phyloP scores from a whole-genome alignment of 768 basidiomycete genomes.

The Pleurotus pulmonarius region DNA sequence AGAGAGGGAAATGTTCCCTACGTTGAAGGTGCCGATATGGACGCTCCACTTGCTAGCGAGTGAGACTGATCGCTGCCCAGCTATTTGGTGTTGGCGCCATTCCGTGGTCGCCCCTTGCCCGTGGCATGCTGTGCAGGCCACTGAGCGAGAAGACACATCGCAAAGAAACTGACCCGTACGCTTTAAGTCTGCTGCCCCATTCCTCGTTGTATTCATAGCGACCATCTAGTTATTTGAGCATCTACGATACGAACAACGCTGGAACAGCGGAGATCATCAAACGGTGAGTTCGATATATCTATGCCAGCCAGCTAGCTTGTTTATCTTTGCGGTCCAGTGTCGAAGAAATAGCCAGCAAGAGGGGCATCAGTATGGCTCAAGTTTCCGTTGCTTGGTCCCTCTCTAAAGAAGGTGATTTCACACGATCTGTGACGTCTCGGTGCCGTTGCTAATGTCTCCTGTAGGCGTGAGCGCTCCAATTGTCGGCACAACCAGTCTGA shows the following conservation, averaged over 20 bases:
- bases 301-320: not conserved
- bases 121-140: slow-evolving; percentile 46
- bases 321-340: slow-evolving; percentile 28
- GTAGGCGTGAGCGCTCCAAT: slow-evolving; percentile 53
- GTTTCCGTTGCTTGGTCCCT: slow-evolving; percentile 51
- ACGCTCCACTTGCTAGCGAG: too few relatives aligned
- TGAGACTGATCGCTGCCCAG: slow-evolving; percentile 19
- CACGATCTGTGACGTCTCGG: too few relatives aligned
- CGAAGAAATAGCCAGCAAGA: slow-evolving; percentile 51
- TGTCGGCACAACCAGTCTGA: slow-evolving; percentile 48
- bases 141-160: slow-evolving; percentile 31
- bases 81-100: slow-evolving; percentile 52
- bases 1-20: slow-evolving; percentile 62
- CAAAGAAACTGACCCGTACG: slow-evolving; percentile 31
- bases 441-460: not conserved
- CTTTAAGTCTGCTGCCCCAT: not conserved
- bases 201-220: not conserved
- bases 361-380: slow-evolving; percentile 53
- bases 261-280: slow-evolving; percentile 33
- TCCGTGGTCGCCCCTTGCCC: slow-evolving; percentile 57
- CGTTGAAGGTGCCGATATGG: slow-evolving; percentile 53
- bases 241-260: slow-evolving; percentile 10
- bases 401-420: slow-evolving; percentile 18
- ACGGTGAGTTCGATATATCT: slow-evolving; percentile 23
- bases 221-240: not conserved